Evolutionary conservation across 2,329 filamentous ascomycete genomes (phyloP).

Genomic region (Colletotrichum sp.): DNA sequence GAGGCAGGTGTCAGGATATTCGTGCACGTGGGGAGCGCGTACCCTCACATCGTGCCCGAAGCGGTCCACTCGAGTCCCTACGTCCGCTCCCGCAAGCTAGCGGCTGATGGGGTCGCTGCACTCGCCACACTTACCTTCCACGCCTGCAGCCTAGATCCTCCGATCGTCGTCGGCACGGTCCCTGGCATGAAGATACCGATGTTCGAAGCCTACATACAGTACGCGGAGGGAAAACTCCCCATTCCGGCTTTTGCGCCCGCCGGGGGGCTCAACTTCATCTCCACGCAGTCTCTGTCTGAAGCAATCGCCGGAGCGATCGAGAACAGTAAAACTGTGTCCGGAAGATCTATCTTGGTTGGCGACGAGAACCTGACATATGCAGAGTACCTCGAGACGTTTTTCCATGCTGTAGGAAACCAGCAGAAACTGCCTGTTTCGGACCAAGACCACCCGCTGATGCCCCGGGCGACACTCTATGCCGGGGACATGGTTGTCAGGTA

Average conservation of each 20-base stretch:
- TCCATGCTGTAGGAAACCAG: not conserved
- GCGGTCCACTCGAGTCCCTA: not conserved
- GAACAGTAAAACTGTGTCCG: not conserved
- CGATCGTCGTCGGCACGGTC: constrained; percentile 1
- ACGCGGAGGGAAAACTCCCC: not conserved
- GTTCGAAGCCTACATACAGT: not conserved
- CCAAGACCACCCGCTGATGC: constrained; percentile 7
- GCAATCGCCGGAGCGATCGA: not conserved
- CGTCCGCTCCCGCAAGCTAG: constrained; percentile 3
- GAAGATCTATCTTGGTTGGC: not conserved
- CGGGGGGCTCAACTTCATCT: constrained; percentile 9
- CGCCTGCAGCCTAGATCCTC: constrained; percentile 4
- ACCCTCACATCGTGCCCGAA: not conserved
- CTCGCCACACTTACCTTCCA: not conserved
- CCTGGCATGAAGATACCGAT: not conserved
- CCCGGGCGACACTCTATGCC: not conserved
- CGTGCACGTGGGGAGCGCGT: constrained; percentile 6
- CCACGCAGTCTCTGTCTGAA: not conserved
- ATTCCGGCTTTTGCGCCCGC: not conserved
- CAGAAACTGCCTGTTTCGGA: not conserved
- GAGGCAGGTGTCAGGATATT: not conserved
- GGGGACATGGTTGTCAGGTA: not conserved
- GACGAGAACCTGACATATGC: constrained; percentile 2
- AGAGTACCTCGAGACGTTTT: constrained; percentile 7
- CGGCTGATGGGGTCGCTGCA: not conserved